Percentiles rank a stretch among this genome's conserved stretches.
These are phyloP conservation scores for Russula griseocarnosa DNA, from an alignment of 768 basidiomycete species.

Conservation along the genomic window DNA sequence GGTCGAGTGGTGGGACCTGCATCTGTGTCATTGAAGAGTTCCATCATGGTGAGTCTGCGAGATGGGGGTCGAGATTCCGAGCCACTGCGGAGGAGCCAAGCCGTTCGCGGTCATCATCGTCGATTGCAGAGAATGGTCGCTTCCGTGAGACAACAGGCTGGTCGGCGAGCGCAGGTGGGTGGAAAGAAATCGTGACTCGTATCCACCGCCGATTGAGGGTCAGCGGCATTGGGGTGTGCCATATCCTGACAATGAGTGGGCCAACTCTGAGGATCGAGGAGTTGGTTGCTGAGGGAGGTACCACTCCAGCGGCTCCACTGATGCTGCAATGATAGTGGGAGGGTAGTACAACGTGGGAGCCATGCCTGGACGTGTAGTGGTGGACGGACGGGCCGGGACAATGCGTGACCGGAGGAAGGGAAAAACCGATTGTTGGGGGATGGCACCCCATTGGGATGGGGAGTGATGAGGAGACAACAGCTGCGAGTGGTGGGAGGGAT, in stretches of 20 bases:
- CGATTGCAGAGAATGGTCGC: constrained; percentile 58
- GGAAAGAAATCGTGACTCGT: constrained; percentile 76
- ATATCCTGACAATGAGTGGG: constrained; percentile 31
- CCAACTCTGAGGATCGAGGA: constrained; percentile 38
- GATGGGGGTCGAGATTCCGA: constrained; percentile 73
- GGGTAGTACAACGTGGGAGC: constrained; percentile 63
- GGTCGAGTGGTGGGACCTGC: constrained; percentile 44
- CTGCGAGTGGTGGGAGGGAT: constrained; percentile 69
- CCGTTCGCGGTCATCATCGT: constrained; percentile 45
- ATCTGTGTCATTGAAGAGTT: constrained; percentile 76
- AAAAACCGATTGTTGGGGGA: constrained; percentile 45
- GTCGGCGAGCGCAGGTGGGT: constrained; percentile 65
- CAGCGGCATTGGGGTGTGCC: constrained; percentile 33
- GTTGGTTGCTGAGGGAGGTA: constrained; percentile 29
- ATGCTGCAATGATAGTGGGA: constrained; percentile 39
- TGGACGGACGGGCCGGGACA: no score
- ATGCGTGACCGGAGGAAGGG: constrained; percentile 53
- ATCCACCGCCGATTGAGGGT: constrained; percentile 33
- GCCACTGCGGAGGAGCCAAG: constrained; percentile 43
- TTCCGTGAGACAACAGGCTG: constrained; percentile 59
- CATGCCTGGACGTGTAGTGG: constrained; percentile 62
- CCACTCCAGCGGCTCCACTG: constrained; percentile 48
- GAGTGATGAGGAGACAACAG: constrained; percentile 73
- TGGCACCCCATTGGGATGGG: constrained; percentile 27
- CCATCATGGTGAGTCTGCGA: constrained; percentile 79